These are phyloP conservation scores for Verticillium nonalfalfae DNA, from an alignment of 2,329 filamentous ascomycete genomes.

Conservation along the genomic window DNA sequence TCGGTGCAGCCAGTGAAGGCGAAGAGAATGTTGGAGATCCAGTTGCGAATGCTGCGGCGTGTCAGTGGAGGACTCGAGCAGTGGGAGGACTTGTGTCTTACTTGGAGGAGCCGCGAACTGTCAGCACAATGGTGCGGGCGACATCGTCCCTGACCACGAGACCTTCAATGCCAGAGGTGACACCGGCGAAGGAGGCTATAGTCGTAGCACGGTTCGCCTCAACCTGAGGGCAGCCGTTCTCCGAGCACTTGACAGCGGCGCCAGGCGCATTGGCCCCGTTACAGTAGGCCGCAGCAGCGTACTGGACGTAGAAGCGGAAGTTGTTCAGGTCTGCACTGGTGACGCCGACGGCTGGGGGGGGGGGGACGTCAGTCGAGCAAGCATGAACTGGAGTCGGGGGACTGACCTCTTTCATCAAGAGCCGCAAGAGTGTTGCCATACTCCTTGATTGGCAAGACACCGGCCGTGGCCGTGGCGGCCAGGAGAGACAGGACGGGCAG, in stretches of 20 bases:
- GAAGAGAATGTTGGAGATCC: conserved; percentile 46
- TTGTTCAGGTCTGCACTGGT: conserved; percentile 25
- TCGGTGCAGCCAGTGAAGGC: conserved; percentile 19
- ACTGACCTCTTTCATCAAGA: conserved; percentile 27
- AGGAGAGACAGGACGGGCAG: conserved; percentile 10
- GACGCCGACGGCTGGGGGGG: conserved; percentile 12
- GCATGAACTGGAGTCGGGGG: not conserved
- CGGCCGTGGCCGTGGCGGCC: conserved; percentile 8
- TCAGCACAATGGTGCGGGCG: conserved; percentile 49
- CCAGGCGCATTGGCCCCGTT: conserved; percentile 35
- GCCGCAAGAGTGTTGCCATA: conserved; percentile 2
- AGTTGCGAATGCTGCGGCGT: conserved; percentile 44
- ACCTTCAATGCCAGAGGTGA: conserved; percentile 37
- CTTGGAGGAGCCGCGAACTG: conserved; percentile 52
- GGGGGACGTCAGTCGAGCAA: not conserved
- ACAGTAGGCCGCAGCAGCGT: conserved; percentile 47
- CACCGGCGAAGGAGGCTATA: conserved; percentile 31
- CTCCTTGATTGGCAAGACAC: conserved; percentile 4
- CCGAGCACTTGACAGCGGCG: conserved; percentile 33
- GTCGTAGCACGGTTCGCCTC: conserved; percentile 35
- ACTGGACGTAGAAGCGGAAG: conserved; percentile 44
- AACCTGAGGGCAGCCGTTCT: conserved; percentile 35
- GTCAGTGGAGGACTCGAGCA: not conserved
- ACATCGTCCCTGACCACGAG: conserved; percentile 44
- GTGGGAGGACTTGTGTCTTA: not conserved